Conservation (phyloP, 2,329 filamentous ascomycete species). For the Fusarium tuaranense region DNA sequence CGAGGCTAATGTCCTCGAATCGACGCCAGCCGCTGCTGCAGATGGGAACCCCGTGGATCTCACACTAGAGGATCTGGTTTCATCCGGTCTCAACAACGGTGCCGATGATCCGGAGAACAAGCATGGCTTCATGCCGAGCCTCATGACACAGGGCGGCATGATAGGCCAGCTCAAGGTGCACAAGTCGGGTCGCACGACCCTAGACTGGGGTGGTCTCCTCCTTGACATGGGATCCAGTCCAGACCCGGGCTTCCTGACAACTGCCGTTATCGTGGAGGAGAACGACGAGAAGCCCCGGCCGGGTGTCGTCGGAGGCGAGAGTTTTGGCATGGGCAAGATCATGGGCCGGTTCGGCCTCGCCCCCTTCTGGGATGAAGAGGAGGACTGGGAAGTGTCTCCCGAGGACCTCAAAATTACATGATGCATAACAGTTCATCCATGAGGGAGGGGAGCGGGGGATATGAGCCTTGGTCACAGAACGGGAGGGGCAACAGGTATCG, state of each 20-base stretch:
- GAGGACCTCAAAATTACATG: slow-evolving; percentile 47
- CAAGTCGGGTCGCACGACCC: slow-evolving; percentile 70
- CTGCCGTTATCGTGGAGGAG: slow-evolving; percentile 70
- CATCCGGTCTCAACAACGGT: slow-evolving; percentile 13
- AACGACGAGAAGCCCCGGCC: slow-evolving; percentile 63
- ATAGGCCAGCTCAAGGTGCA: slow-evolving; percentile 71
- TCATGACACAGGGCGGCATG: slow-evolving; percentile 65
- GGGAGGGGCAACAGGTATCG: background rate
- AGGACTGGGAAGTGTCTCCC: slow-evolving; percentile 63
- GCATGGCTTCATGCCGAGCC: slow-evolving; percentile 52
- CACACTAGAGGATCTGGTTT: slow-evolving; percentile 50
- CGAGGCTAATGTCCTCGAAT: slow-evolving; percentile 53
- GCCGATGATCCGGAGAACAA: slow-evolving; percentile 50
- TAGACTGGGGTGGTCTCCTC: slow-evolving; percentile 71
- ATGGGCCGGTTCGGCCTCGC: slow-evolving; percentile 72
- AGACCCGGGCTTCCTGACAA: slow-evolving; percentile 67
- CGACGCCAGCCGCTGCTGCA: slow-evolving; percentile 37
- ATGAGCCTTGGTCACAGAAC: background rate
- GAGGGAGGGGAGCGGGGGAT: background rate
- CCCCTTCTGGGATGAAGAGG: slow-evolving; percentile 68
- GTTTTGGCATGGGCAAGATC: slow-evolving; percentile 72
- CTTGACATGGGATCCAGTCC: slow-evolving; percentile 65
- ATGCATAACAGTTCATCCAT: background rate
- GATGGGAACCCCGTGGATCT: slow-evolving; percentile 55
- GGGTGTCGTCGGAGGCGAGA: slow-evolving; percentile 59